These are phyloP conservation scores for Penicillium soppii DNA, from an alignment of 495 filamentous ascomycete genomes.

Conservation along the genomic window DNA sequence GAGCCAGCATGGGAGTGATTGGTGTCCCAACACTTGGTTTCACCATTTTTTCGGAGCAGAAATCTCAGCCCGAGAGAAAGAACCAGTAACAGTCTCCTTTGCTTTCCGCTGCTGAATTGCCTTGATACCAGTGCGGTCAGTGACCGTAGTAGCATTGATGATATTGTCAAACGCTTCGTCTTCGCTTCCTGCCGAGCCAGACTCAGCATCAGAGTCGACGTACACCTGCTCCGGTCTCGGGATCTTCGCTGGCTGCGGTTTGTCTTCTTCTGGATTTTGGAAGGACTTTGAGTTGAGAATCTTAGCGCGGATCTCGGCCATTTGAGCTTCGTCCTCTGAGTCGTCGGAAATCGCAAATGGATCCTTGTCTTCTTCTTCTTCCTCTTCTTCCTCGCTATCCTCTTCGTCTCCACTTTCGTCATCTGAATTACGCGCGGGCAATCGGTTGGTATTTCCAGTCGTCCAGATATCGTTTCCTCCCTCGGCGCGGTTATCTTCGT, in stretches of 20 bases:
- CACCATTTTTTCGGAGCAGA: conserved; percentile 62
- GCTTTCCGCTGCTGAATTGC: conserved; percentile 51
- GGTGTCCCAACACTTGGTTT: not conserved
- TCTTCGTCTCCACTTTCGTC: conserved; percentile 54
- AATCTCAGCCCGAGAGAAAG: conserved; percentile 62
- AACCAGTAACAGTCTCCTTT: conserved; percentile 51
- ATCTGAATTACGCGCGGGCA: conserved; percentile 48
- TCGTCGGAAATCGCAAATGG: conserved; percentile 74
- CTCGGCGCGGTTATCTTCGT: conserved; percentile 70
- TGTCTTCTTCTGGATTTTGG: conserved; percentile 58
- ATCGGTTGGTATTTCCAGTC: conserved; percentile 79
- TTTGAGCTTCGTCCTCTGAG: conserved; percentile 80
- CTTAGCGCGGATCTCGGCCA: conserved; percentile 83
- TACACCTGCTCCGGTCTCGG: conserved; percentile 41
- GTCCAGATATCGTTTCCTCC: conserved; percentile 72
- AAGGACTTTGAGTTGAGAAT: conserved; percentile 87
- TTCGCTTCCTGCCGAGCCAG: conserved; percentile 69
- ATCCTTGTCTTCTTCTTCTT: conserved; percentile 54
- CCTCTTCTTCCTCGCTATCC: conserved; percentile 43
- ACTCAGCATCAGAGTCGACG: conserved; percentile 72
- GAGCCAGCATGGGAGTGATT: not conserved
- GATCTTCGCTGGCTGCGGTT: conserved; percentile 55
- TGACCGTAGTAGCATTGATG: conserved; percentile 82
- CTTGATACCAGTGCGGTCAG: conserved; percentile 75
- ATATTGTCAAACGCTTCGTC: conserved; percentile 82